Conservation (phyloP, 2,329 filamentous ascomycete genomes). For the Neocatenulostroma microsporum region DNA sequence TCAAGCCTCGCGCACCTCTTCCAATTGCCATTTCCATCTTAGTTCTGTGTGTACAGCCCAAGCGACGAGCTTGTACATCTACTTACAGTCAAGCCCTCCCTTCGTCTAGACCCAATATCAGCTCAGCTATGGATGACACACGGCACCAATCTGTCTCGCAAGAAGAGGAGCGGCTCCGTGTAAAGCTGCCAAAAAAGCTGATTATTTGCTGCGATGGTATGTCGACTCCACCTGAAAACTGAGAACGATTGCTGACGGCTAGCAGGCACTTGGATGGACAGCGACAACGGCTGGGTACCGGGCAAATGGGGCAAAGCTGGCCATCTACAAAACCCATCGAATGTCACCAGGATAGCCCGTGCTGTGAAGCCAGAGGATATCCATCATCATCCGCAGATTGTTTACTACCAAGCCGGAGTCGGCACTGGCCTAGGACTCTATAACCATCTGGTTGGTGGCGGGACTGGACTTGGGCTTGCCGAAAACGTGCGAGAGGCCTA, state of each 20-base stretch:
- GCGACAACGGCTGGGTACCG: conserved; percentile 26
- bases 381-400: conserved; percentile 29
- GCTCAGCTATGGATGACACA: conserved; percentile 1
- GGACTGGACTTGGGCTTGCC: conserved; percentile 28
- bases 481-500: conserved; percentile 55
- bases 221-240: too few species aligned
- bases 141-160: conserved; percentile 1
- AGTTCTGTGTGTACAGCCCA: too few species aligned
- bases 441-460: conserved; percentile 27
- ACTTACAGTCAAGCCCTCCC: too few species aligned
- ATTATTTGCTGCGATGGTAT: conserved; percentile 22
- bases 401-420: conserved; percentile 32
- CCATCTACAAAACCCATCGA: conserved; percentile 27
- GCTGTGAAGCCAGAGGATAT: conserved; percentile 29
- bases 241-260: too few species aligned
- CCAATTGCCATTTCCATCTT: too few species aligned
- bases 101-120: too few species aligned
- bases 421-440: conserved; percentile 29
- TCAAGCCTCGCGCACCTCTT: too few species aligned
- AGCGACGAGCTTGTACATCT: too few species aligned
- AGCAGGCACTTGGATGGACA: conserved; percentile 30
- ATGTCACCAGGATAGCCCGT: conserved; percentile 30
- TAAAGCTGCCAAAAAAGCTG: conserved; percentile 17
- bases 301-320: conserved; percentile 19
- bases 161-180: conserved; percentile 3